Evolutionary conservation across 768 basidiomycete species (phyloP), one percentile per base, ranked within the genome.

Genomic region (Collybia nuda): DNA sequence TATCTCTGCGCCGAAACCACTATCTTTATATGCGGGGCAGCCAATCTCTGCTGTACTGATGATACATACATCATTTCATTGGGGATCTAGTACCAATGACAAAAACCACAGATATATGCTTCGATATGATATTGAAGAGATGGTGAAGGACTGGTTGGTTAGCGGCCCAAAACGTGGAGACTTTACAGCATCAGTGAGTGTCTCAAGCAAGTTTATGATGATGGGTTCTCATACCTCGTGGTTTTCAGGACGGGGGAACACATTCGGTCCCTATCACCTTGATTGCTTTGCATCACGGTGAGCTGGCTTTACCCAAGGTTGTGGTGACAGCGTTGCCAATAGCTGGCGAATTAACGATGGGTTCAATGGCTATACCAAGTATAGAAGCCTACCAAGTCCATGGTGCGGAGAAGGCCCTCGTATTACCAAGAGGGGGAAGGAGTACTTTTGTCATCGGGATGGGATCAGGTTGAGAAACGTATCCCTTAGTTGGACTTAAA

Each of bases 121-220:
- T 68, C 79, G 85, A 32, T 98, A 88, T 61, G 90, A 94, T 55
- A 75, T 97, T 14, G 84, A 90, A 50, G 90, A 93, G 56, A 77
- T 84, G 66, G 78, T 84, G 15, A 84, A 82, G 43, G 88, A 91
- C 56, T 98, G 95, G 95, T 74, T 97, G 2, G 82, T 98, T 7
- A 89, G 91, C 53, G 95, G 95, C 7, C 78, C 79, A 37, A 96
- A 94, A 68, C 82, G 88, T 46, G 94, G 93, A 0, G 88, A 89
- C 57, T 95, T 91, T 59, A 47, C 77, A 15, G 90, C 88, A 2
- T 76, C 72, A 69, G 95, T 90, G 60, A 46, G 83, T 61, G 1
- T n/a, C 11, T 39, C 26, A 1, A 2, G 9, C 18, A 12, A 19
- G 4, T 21, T 6, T 40, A 23, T 17, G 14, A 6, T 45, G 22